phyloP scores from a whole-genome alignment of 495 filamentous ascomycete genomes.

The Geoglossum glabrum region DNA sequence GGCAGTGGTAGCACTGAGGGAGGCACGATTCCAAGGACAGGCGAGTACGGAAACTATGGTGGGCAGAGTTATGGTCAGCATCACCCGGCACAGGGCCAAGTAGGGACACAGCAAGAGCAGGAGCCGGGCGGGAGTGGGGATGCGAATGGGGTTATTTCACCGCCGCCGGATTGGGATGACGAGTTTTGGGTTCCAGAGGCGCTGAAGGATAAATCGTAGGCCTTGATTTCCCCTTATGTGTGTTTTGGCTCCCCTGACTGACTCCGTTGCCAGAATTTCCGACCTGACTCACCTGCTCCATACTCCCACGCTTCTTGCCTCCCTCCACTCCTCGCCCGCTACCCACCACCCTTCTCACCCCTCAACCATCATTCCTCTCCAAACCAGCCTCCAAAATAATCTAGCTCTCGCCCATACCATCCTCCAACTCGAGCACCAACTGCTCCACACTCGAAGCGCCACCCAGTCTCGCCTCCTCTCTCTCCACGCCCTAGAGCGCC shows the following conservation, averaged over 20 bases:
- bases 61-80: too few relatives aligned
- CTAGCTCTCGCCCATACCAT: background rate
- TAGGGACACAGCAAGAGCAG: background rate
- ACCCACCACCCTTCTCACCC: background rate
- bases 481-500: conserved; percentile 69
- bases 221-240: background rate
- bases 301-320: background rate
- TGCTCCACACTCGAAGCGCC: background rate
- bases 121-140: background rate
- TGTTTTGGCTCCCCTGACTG: too few relatives aligned
- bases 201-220: background rate
- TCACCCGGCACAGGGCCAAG: background rate
- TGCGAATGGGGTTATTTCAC: background rate
- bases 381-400: background rate
- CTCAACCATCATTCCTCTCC: background rate
- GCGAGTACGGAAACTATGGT: too few relatives aligned
- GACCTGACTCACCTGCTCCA: background rate
- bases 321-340: background rate
- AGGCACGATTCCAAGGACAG: too few relatives aligned
- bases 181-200: background rate
- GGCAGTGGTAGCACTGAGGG: background rate
- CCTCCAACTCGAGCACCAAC: background rate
- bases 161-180: background rate
- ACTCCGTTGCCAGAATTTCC: background rate
- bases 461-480: conserved; percentile 63